These are phyloP conservation scores for Pythium dissimile DNA, from an alignment of 352 stramenopile genomes.

Conservation along the genomic window DNA sequence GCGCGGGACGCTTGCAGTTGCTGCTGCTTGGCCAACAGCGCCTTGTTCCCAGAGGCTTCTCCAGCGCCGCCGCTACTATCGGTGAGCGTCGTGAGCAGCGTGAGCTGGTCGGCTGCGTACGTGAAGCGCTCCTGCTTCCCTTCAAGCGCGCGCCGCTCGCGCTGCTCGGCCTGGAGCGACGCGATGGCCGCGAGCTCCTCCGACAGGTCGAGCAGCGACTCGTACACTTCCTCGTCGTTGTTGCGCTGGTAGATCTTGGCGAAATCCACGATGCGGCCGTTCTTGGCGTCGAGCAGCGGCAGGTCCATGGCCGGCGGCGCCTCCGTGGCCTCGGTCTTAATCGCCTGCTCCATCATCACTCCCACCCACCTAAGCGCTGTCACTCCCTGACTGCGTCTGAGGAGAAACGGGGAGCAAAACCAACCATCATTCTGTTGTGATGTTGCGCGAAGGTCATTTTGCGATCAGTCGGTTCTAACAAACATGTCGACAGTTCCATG, in stretches of 20 bases:
- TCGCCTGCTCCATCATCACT: neutral
- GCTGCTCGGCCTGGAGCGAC: constrained; percentile 21
- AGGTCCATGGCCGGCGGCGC: constrained; percentile 12
- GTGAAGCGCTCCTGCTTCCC: constrained; percentile 18
- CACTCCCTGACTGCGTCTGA: neutral
- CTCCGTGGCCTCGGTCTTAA: constrained; percentile 3
- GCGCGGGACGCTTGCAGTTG: constrained; percentile 23
- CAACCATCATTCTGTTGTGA: constrained; percentile 2
- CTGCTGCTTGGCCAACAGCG: constrained; percentile 29
- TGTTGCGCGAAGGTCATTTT: constrained; percentile 3
- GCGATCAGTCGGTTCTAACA: neutral
- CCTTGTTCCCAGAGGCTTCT: constrained; percentile 38
- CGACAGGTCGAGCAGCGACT: constrained; percentile 45
- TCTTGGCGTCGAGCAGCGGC: constrained; percentile 24
- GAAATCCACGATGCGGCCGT: constrained; percentile 46
- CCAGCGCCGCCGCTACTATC: constrained; percentile 35
- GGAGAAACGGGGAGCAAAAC: neutral
- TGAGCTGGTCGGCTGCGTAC: constrained; percentile 61
- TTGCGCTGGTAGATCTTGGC: constrained; percentile 62
- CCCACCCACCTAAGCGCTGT: too few species aligned
- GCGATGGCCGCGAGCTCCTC: constrained; percentile 57
- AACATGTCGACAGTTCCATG: neutral
- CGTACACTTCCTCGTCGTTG: constrained; percentile 46
- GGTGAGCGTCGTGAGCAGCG: constrained; percentile 55
- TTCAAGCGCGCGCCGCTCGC: constrained; percentile 24